Conservation (phyloP, 2,329 filamentous ascomycete genomes). For the Macrophomina phaseolina region DNA sequence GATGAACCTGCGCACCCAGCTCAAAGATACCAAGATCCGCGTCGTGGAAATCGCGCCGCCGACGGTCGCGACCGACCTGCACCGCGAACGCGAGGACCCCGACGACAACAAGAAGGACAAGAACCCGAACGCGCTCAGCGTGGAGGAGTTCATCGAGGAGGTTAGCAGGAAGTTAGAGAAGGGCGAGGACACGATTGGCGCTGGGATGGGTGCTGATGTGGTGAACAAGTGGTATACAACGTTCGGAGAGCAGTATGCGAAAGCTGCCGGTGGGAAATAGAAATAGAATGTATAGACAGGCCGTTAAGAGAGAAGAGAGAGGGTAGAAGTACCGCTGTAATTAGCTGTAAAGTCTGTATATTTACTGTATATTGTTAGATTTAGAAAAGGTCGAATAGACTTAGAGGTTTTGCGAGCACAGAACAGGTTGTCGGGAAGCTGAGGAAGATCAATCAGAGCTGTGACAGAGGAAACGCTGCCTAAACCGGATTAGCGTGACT, state of each 20-base stretch:
- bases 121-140: slow-evolving; percentile 52
- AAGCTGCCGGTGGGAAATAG: slow-evolving; percentile 30
- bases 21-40: slow-evolving; percentile 50
- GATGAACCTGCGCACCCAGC: slow-evolving; percentile 60
- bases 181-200: slow-evolving; percentile 57
- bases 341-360: not conserved
- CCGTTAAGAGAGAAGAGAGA: too few relatives aligned
- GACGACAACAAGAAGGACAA: slow-evolving; percentile 65
- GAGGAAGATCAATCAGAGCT: not conserved
- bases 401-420: too few relatives aligned
- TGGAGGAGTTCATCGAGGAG: slow-evolving; percentile 62
- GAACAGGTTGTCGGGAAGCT: not conserved
- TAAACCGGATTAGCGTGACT: not conserved
- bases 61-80: slow-evolving; percentile 60
- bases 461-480: not conserved
- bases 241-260: slow-evolving; percentile 45
- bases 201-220: slow-evolving; percentile 51
- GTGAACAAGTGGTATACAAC: slow-evolving; percentile 53
- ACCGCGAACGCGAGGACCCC: slow-evolving; percentile 61
- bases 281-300: not conserved
- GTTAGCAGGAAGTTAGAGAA: slow-evolving; percentile 52
- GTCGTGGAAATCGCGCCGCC: slow-evolving; percentile 64
- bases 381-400: too few relatives aligned
- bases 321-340: not conserved
- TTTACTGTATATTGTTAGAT: not conserved